Evolutionary conservation across 495 filamentous ascomycete genomes (phyloP).

Genomic region (Elaphomyces granulatus): DNA sequence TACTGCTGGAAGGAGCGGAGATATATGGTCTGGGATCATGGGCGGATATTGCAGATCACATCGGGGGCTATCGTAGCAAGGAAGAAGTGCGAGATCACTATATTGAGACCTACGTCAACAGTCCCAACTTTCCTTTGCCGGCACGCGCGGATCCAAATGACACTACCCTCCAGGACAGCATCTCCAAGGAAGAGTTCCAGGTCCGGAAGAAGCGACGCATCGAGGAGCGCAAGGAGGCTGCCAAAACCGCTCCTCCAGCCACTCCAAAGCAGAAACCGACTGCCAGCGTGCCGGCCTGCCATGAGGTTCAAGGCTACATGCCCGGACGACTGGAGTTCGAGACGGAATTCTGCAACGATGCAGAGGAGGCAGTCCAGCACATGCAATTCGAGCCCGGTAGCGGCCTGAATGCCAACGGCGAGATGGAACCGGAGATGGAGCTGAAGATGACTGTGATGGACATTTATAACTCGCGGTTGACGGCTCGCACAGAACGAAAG

Average conservation of each 20-base stretch:
- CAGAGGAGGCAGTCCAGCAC: conserved; percentile 93
- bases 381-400: conserved; percentile 97
- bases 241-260: conserved; percentile 66
- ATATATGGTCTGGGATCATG: conserved; percentile 94
- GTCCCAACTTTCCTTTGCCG: conserved; percentile 70
- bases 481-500: conserved; percentile 85
- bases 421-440: conserved; percentile 86
- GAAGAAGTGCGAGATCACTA: conserved; percentile 95
- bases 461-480: conserved; percentile 91
- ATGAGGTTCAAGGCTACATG: conserved; percentile 98
- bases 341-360: conserved; percentile 93
- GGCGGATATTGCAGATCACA: conserved; percentile 97
- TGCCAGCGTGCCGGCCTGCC: conserved; percentile 82
- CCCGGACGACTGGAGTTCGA: conserved; percentile 95
- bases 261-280: conserved; percentile 93
- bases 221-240: conserved; percentile 78
- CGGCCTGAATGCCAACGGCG: conserved; percentile 73
- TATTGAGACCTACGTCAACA: conserved; percentile 72
- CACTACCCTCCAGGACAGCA: conserved; percentile 54
- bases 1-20: conserved; percentile 90
- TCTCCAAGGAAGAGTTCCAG: conserved; percentile 88
- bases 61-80: conserved; percentile 84
- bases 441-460: conserved; percentile 97
- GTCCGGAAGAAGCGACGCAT: conserved; percentile 86
- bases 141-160: conserved; percentile 70